Conservation (phyloP, 441 rosid species). For the Populus hybrid region DNA sequence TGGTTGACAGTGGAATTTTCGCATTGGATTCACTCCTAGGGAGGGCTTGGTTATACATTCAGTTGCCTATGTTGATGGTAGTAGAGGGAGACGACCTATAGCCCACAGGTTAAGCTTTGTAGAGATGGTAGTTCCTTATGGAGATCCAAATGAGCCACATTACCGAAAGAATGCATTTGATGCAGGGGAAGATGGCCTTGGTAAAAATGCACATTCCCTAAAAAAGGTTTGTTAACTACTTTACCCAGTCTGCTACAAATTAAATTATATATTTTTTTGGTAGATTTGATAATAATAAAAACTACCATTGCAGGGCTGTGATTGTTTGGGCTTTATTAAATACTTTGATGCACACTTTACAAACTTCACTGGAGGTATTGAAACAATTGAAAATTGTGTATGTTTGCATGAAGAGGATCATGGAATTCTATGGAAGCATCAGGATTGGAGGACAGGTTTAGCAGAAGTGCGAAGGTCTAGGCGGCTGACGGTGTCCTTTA, state of each 20-base stretch:
- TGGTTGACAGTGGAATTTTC: constrained; percentile 83
- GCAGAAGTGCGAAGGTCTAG: constrained; percentile 93
- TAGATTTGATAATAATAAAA: too few species aligned
- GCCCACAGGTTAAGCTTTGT: constrained; percentile 89
- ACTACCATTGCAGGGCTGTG: too few species aligned
- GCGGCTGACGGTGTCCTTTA: constrained; percentile 71
- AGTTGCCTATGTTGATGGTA: constrained; percentile 88
- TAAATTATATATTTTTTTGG: too few species aligned
- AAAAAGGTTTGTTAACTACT: constrained; percentile 57
- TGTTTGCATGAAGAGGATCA: constrained; percentile 96
- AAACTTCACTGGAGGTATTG: constrained; percentile 90
- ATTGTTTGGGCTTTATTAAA: constrained; percentile 82
- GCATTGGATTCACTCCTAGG: constrained; percentile 82
- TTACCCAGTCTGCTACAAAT: too few species aligned
- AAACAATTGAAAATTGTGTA: constrained; percentile 86
- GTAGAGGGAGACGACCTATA: constrained; percentile 79
- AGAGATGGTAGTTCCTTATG: constrained; percentile 95
- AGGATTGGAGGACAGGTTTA: constrained; percentile 93
- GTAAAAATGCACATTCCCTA: constrained; percentile 89
- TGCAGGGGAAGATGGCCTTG: constrained; percentile 97
- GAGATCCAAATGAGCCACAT: constrained; percentile 94
- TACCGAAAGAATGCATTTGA: constrained; percentile 92
- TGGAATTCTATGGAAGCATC: constrained; percentile 90
- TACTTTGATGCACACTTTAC: constrained; percentile 92
- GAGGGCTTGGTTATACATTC: constrained; percentile 90